phyloP scores from a whole-genome alignment of 2,329 filamentous ascomycete genomes.

The Apiospora phragmitis region DNA sequence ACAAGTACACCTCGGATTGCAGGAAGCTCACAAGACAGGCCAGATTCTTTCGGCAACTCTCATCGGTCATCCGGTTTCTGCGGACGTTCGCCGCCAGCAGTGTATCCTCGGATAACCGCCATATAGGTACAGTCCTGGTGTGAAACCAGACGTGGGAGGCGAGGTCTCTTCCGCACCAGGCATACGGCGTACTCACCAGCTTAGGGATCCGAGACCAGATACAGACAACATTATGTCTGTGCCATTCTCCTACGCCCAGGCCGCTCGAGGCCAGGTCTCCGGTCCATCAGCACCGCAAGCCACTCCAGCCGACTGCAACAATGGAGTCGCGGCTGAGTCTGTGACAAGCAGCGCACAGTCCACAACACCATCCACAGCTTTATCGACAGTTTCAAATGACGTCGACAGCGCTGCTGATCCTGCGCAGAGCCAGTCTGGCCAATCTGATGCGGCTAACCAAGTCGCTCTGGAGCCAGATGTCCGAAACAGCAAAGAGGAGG shows the following conservation, averaged over 20 bases:
- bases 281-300: slow-evolving; percentile 30
- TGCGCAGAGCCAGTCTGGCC: background rate
- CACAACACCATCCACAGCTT: slow-evolving; percentile 33
- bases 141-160: slow-evolving; percentile 10
- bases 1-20: background rate
- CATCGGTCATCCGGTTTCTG: background rate
- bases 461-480: slow-evolving; percentile 7
- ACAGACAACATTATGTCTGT: slow-evolving; percentile 46
- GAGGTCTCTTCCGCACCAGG: slow-evolving; percentile 12
- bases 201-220: background rate
- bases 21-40: background rate
- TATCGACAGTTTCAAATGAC: slow-evolving; percentile 38
- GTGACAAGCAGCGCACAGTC: slow-evolving; percentile 35
- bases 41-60: background rate
- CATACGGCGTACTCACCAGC: background rate
- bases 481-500: background rate
- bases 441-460: slow-evolving; percentile 24
- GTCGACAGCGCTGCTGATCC: slow-evolving; percentile 25
- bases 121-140: slow-evolving; percentile 5
- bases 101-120: background rate
- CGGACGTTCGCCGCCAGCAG: background rate
- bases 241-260: slow-evolving; percentile 89
- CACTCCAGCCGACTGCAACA: slow-evolving; percentile 17
- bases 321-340: slow-evolving; percentile 36
- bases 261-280: slow-evolving; percentile 75